phyloP scores from a whole-genome alignment of 257 asterid species.

The Coffea canephora region DNA sequence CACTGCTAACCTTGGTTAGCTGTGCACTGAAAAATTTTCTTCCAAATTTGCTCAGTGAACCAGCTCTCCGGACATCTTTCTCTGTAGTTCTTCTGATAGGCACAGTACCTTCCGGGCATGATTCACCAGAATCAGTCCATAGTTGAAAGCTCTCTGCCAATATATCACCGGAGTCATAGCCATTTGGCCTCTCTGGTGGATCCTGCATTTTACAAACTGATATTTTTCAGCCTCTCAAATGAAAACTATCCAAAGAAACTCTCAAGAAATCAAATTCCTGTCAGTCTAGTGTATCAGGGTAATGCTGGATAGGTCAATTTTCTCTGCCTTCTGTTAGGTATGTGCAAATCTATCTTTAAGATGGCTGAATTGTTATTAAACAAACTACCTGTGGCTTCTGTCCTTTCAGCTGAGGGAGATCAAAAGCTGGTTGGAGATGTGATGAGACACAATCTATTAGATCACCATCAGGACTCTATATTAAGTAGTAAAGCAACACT shows the following conservation, averaged over 20 bases:
- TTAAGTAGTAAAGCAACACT: neutral
- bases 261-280: too few species aligned
- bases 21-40: constrained; percentile 58
- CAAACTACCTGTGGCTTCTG: constrained; percentile 74
- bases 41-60: constrained; percentile 59
- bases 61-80: constrained; percentile 63
- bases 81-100: constrained; percentile 82
- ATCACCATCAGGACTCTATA: constrained; percentile 94
- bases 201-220: constrained; percentile 46
- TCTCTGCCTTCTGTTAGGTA: too few species aligned
- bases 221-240: neutral
- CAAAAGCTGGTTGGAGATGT: constrained; percentile 97
- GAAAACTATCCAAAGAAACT: neutral
- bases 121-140: constrained; percentile 66
- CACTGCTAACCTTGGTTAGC: constrained; percentile 68
- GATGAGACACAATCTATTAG: constrained; percentile 64
- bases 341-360: too few species aligned
- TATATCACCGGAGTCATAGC: constrained; percentile 30
- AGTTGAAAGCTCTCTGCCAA: constrained; percentile 38
- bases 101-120: constrained; percentile 71
- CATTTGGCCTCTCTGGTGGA: constrained; percentile 77
- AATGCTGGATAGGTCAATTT: too few species aligned
- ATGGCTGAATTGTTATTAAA: neutral
- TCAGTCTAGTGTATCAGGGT: too few species aligned
- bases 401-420: constrained; percentile 84